Evolutionary conservation across 306 rosid species (phyloP), one percentile per base, ranked within the genome.

Genomic region (Gynostemma pentaphyllum): DNA sequence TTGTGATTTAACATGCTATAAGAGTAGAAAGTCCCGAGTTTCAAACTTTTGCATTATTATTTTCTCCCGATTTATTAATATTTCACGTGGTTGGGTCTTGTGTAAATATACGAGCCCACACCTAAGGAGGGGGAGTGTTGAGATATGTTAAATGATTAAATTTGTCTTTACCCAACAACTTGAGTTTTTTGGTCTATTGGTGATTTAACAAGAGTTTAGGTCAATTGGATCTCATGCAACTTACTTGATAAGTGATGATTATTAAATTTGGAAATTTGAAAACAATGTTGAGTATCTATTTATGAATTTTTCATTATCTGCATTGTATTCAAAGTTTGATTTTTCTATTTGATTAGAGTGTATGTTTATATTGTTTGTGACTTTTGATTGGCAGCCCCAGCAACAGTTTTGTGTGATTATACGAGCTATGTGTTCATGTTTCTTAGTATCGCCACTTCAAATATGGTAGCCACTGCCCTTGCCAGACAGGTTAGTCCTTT

Each of bases 381-480:
- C 61, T 68, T 72, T 52, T 16, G 14, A 2, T 67, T 62, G 51
- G 61, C 81, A 91, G 97, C 96, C 28, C 96, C 97, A 15, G 96
- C 70, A 39, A 91, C 98, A 0, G 95, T 91, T 69, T 68, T 91
- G 36, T 91, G 98, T 57, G 98, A 91, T 69, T 75, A 82, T 71
- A 74, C 77, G 75, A 80, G 92, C 76, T 88, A 82, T 14, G 64
- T 62, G 50, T 91, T 91, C 82, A 91, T 91, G 98, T 91, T 91
- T 73, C 96, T 91, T 46, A 83, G 96, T 0, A 66, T 91, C 65
- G 91, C 98, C 5, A 91, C 98, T 70, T 91, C 98, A 5, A 91
- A 91, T 73, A 85, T 91, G 96, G 92, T 91, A 46, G 96, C 98
- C 48, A 87, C 96, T 37, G 82, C 96, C 54, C 87, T 87, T 56